These are phyloP conservation scores for Ophiobolus disseminans DNA, from an alignment of 2,329 filamentous ascomycete species.

Conservation along the genomic window DNA sequence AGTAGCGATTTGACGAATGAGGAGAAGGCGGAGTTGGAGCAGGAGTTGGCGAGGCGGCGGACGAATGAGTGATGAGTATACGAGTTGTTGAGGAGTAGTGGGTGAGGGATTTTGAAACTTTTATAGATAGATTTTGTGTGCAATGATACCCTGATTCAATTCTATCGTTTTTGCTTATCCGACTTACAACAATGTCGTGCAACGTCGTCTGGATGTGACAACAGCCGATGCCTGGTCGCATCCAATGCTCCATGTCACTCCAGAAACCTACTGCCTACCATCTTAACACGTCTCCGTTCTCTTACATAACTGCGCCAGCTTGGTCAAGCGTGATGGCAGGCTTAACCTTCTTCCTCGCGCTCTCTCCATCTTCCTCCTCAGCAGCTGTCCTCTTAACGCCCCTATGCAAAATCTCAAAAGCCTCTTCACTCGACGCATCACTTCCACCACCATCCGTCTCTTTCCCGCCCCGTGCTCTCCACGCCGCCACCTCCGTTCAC, in stretches of 20 bases:
- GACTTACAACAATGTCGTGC: no score
- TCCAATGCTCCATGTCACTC: no score
- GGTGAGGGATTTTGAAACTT: not conserved
- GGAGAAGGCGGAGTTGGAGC: conserved; percentile 40
- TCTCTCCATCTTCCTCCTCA: not conserved
- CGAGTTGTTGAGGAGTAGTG: not conserved
- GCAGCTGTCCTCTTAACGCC: not conserved
- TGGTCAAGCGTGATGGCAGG: not conserved
- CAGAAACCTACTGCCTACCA: not conserved
- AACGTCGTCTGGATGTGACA: no score
- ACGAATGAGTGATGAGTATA: conserved; percentile 7
- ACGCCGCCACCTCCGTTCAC: not conserved
- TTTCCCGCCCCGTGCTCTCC: not conserved
- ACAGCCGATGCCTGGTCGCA: no score
- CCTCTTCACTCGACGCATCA: not conserved
- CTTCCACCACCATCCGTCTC: not conserved
- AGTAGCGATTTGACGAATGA: conserved; percentile 45
- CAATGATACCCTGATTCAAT: not conserved
- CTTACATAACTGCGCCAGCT: no score
- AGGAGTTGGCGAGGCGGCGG: conserved; percentile 32
- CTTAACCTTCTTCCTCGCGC: not conserved
- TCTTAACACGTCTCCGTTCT: no score
- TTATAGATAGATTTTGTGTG: not conserved
- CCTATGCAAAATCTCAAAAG: not conserved
- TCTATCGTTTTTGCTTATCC: not conserved